Evolutionary conservation across 495 filamentous ascomycete genomes (phyloP).

Genomic region (Astrothelium subdiscretum): DNA sequence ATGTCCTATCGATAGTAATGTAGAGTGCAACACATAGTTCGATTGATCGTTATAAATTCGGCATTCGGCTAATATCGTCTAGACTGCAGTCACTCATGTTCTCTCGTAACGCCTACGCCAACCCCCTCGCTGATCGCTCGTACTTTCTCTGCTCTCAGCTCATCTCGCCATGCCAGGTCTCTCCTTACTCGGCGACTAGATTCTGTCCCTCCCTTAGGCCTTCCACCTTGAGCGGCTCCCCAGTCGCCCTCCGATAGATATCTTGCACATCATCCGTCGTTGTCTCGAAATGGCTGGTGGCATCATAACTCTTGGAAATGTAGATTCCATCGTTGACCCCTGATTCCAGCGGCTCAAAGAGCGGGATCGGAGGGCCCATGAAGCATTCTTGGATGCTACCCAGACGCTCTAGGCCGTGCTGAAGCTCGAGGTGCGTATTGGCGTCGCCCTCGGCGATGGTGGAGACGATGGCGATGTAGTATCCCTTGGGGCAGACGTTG

Average conservation of each 20-base stretch:
- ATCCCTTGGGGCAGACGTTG: constrained; percentile 97
- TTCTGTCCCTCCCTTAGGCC: constrained; percentile 33
- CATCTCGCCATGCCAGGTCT: no score
- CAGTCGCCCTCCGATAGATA: constrained; percentile 77
- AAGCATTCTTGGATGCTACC: constrained; percentile 95
- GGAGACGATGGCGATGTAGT: constrained; percentile 96
- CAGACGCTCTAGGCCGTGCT: constrained; percentile 85
- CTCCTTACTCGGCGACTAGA: constrained; percentile 26
- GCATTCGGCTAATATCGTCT: not conserved
- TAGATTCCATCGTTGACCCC: constrained; percentile 86
- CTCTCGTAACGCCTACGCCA: not conserved
- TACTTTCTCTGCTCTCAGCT: no score
- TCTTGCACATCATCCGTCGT: constrained; percentile 89
- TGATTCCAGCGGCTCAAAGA: constrained; percentile 85
- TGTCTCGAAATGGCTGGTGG: constrained; percentile 95
- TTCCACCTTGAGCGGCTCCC: constrained; percentile 66
- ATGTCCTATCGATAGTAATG: no score
- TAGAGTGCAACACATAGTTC: no score
- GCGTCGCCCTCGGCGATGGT: constrained; percentile 86
- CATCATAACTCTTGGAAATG: constrained; percentile 97
- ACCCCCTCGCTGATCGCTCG: no score
- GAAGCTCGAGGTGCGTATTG: constrained; percentile 92
- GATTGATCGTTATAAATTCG: not conserved
- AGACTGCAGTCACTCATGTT: not conserved
- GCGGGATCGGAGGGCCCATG: constrained; percentile 79